A percentile compares a stretch with the other conserved stretches of the same genome.
phyloP scores from a whole-genome alignment of 345 rosid species.

The Syzygium oleosum region DNA sequence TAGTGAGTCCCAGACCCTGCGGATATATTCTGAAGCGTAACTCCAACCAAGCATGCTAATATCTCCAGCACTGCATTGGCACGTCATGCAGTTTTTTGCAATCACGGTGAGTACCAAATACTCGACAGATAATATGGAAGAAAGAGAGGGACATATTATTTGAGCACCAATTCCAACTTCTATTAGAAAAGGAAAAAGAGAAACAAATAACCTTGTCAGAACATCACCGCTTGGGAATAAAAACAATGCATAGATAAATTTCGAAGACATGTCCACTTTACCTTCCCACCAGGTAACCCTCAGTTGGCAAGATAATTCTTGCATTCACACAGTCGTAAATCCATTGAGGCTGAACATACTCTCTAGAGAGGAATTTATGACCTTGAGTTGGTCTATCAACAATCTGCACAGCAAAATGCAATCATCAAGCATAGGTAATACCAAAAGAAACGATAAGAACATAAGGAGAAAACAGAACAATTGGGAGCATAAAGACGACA shows the following conservation, averaged over 20 bases:
- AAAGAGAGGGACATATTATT: not conserved
- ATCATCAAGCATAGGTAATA: not conserved
- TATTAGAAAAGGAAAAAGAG: not conserved
- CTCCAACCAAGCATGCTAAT: not conserved
- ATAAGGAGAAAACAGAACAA: not conserved
- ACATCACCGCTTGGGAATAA: not conserved
- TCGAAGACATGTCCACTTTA: constrained; percentile 10
- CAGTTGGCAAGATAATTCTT: constrained; percentile 63
- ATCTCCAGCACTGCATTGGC: not conserved
- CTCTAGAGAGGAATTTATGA: constrained; percentile 72
- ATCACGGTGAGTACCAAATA: not conserved
- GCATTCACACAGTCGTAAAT: constrained; percentile 77
- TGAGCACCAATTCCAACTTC: not conserved
- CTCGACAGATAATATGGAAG: not conserved
- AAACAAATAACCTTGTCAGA: not conserved
- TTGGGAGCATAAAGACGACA: constrained; percentile 4
- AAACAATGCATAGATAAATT: not conserved
- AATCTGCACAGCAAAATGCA: constrained; percentile 40
- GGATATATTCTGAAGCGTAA: not conserved
- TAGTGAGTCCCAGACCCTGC: not conserved
- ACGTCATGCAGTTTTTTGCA: not conserved
- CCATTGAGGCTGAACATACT: constrained; percentile 96
- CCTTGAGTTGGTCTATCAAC: constrained; percentile 88
- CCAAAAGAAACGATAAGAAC: not conserved
- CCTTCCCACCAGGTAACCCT: constrained; percentile 75